Base-by-base conservation (phyloP, 345 rosid genomes). In the Eucalyptus leucophloia region DNA sequence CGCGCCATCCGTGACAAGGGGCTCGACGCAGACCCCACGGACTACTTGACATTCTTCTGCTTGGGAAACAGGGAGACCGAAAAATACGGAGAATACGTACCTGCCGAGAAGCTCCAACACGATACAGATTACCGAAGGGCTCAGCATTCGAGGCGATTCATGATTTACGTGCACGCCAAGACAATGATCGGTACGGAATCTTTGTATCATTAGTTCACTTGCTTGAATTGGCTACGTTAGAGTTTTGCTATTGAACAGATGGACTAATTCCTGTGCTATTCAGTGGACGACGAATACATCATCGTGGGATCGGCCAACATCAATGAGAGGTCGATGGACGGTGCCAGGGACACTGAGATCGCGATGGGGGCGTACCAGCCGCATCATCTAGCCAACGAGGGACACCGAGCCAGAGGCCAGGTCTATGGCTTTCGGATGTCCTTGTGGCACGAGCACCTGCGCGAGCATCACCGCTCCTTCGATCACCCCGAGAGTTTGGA, bases 151-250 rank as follows among this genome's bases (percentile, higher is more conserved):
- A 90, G 96, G 86, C 92, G 96, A 28, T 93, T 93, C 90, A 93
- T 94, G 96, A 94, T 95, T 90, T 93, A 94, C 89, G 93, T 94
- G 45, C 96, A 95, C 88, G 92, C 96, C 87, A 94, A 94, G 91
- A 90, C 92, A 92, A 94, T 94, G 94, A 94, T 95, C 30, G 96
- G 96, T 93, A 93, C 91, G 77, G 47, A 50, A n/a, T 45, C 86
- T 60, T 28, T 32, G 30, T 21, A 72, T 49, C 65, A 7, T 72
- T 9, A 21, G 42, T 13, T 56, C 50, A 24, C 53, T 69, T 16
- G 72, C n/a, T 45, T 37, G 44, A 62, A 26, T 26, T n/a, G 18
- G 60, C 23, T 40, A 24, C 19, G 67, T 37, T 87, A 13, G 44
- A 24, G 45, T 87, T 7, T 8, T 34, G 47, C 69, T 13, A 26